Evolutionary conservation across 2,329 filamentous ascomycete genomes (phyloP).

Genomic region (Phialocephala subalpina): DNA sequence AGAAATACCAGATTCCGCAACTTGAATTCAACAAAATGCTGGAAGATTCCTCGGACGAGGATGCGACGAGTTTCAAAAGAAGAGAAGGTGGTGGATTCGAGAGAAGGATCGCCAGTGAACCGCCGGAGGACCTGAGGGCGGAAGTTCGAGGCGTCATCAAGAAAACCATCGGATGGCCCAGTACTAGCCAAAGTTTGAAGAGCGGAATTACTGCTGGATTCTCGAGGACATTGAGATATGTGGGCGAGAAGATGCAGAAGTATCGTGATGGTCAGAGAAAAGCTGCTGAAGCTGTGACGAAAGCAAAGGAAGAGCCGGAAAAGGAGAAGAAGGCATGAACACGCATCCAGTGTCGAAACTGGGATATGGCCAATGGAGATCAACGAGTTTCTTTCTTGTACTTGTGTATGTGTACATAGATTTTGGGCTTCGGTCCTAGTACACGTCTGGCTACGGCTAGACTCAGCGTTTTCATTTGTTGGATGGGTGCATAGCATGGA

Average conservation of each 20-base stretch:
- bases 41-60: constrained; percentile 75
- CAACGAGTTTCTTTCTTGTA: constrained; percentile 27
- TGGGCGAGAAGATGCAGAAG: constrained; percentile 82
- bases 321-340: constrained; percentile 11
- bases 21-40: constrained; percentile 88
- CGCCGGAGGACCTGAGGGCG: constrained; percentile 69
- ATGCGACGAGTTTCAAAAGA: constrained; percentile 72
- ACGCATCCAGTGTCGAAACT: background rate
- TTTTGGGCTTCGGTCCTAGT: constrained; percentile 13
- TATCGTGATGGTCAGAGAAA: constrained; percentile 50
- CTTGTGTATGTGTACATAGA: constrained; percentile 23
- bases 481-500: constrained; percentile 17
- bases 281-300: constrained; percentile 26
- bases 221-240: constrained; percentile 74
- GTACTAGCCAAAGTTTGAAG: constrained; percentile 87
- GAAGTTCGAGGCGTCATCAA: constrained; percentile 81
- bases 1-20: constrained; percentile 85
- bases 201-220: constrained; percentile 81
- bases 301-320: constrained; percentile 19
- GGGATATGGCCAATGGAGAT: constrained; percentile 12
- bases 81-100: constrained; percentile 88
- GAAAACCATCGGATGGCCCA: constrained; percentile 92
- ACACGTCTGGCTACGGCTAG: constrained; percentile 18
- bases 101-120: constrained; percentile 78
- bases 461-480: constrained; percentile 27